phyloP scores from a whole-genome alignment of 2,329 filamentous ascomycete genomes.

The Dendryphion nanum region DNA sequence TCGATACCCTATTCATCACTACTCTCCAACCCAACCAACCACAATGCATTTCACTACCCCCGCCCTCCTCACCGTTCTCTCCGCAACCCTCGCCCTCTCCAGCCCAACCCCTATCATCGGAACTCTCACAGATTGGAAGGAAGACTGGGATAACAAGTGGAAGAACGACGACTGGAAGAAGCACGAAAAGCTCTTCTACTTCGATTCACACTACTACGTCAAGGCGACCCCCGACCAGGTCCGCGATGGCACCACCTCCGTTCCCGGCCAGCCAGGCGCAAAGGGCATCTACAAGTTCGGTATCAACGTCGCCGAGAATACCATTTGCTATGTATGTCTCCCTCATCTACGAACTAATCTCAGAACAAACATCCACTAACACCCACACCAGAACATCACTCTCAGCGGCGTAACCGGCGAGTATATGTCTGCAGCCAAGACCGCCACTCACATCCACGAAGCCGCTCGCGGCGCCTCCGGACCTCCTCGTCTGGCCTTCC shows the following conservation, averaged over 20 bases:
- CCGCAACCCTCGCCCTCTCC: constrained; percentile 15
- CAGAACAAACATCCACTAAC: constrained; percentile 2
- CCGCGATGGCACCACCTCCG: constrained; percentile 42
- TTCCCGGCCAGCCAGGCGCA: constrained; percentile 46
- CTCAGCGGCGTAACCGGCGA: constrained; percentile 50
- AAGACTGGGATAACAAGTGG: constrained; percentile 17
- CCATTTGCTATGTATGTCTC: constrained; percentile 42
- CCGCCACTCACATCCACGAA: constrained; percentile 58
- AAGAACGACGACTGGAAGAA: constrained; percentile 22
- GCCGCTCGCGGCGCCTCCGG: constrained; percentile 46
- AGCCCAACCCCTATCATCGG: constrained; percentile 14
- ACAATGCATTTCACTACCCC: constrained; percentile 24
- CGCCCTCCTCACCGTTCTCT: constrained; percentile 11
- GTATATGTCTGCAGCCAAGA: constrained; percentile 51
- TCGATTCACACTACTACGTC: constrained; percentile 52
- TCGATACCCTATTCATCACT: not conserved
- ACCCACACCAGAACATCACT: constrained; percentile 46
- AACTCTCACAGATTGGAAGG: constrained; percentile 18
- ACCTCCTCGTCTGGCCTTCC: constrained; percentile 49
- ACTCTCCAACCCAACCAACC: no score
- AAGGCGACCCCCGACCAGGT: constrained; percentile 52
- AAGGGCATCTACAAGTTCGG: constrained; percentile 53
- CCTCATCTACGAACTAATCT: no score
- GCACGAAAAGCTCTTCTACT: constrained; percentile 36
- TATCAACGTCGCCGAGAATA: constrained; percentile 49